Conservation (phyloP, 768 basidiomycete species). For the Leccinum barrowsii region DNA sequence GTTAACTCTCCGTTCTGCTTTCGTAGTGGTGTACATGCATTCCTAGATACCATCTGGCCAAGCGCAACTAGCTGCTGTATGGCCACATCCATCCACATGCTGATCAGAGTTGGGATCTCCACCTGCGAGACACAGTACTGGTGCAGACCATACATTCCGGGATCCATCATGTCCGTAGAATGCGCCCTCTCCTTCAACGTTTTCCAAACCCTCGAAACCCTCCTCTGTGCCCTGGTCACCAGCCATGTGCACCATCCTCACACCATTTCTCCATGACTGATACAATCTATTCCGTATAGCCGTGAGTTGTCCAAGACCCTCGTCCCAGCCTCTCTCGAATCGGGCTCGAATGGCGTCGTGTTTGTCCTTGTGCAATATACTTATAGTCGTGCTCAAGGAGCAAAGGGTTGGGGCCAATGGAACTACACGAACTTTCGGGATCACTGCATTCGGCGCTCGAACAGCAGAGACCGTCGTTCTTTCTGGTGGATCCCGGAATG, state of each 20-base stretch:
- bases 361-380: slow-evolving; percentile 27
- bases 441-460: slow-evolving; percentile 3
- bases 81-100: slow-evolving; percentile 39
- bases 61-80: slow-evolving; percentile 30
- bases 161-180: slow-evolving; percentile 21
- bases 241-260: slow-evolving; percentile 41
- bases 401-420: slow-evolving; percentile 49
- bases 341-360: slow-evolving; percentile 42
- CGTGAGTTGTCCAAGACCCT: slow-evolving; percentile 52
- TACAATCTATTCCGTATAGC: slow-evolving; percentile 44
- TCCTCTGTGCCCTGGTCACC: slow-evolving; percentile 27
- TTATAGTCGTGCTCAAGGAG: slow-evolving; percentile 46
- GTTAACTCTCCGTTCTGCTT: background rate
- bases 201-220: slow-evolving; percentile 34
- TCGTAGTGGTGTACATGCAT: slow-evolving; percentile 4
- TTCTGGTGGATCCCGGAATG: slow-evolving; percentile 40
- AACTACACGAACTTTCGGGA: slow-evolving; percentile 50
- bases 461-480: slow-evolving; percentile 13
- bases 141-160: slow-evolving; percentile 17
- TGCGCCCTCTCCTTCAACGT: slow-evolving; percentile 26
- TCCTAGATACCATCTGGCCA: slow-evolving; percentile 34
- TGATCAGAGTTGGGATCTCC: slow-evolving; percentile 14
- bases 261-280: slow-evolving; percentile 45
- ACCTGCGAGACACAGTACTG: slow-evolving; percentile 41
- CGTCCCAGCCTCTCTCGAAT: slow-evolving; percentile 62